These are phyloP conservation scores for Capsicum baccatum DNA, from an alignment of 257 asterid species.

Conservation along the genomic window DNA sequence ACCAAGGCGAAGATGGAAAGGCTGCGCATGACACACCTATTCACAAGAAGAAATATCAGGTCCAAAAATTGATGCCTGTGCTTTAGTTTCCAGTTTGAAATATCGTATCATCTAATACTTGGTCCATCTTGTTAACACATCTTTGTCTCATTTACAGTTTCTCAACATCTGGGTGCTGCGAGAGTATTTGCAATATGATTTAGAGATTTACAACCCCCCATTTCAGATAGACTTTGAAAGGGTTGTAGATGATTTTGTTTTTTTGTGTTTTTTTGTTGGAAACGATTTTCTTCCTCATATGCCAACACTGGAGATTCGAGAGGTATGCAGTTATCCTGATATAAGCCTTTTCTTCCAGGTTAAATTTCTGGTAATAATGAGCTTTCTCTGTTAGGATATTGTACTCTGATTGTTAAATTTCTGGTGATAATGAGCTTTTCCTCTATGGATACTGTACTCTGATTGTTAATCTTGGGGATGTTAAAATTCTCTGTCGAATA, in stretches of 20 bases:
- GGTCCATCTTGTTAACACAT: slow-evolving; percentile 37
- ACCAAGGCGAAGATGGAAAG: slow-evolving; percentile 49
- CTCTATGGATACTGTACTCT: slow-evolving; percentile 30
- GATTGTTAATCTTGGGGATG: neutral
- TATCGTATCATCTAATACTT: slow-evolving; percentile 27
- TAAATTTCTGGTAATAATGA: slow-evolving; percentile 21
- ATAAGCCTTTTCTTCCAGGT: slow-evolving; percentile 2
- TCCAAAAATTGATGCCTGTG: slow-evolving; percentile 41
- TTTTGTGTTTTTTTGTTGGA: slow-evolving; percentile 93
- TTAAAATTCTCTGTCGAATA: neutral
- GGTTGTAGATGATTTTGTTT: slow-evolving; percentile 96
- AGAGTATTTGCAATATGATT: slow-evolving; percentile 85
- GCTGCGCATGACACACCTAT: slow-evolving; percentile 62
- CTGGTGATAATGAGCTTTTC: neutral
- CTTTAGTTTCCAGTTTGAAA: slow-evolving; percentile 21
- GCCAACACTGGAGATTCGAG: slow-evolving; percentile 98
- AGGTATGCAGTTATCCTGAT: slow-evolving; percentile 55
- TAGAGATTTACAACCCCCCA: slow-evolving; percentile 75
- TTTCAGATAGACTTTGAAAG: slow-evolving; percentile 82
- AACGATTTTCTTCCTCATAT: slow-evolving; percentile 99
- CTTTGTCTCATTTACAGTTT: slow-evolving; percentile 56
- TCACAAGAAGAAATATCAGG: slow-evolving; percentile 93
- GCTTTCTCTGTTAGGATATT: slow-evolving; percentile 11
- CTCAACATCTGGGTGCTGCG: slow-evolving; percentile 90
- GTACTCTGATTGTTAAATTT: slow-evolving; percentile 5